Evolutionary conservation across 2,329 filamentous ascomycete species (phyloP), one percentile per base, ranked within the genome.

Genomic region (Pochonia chlamydosporia): DNA sequence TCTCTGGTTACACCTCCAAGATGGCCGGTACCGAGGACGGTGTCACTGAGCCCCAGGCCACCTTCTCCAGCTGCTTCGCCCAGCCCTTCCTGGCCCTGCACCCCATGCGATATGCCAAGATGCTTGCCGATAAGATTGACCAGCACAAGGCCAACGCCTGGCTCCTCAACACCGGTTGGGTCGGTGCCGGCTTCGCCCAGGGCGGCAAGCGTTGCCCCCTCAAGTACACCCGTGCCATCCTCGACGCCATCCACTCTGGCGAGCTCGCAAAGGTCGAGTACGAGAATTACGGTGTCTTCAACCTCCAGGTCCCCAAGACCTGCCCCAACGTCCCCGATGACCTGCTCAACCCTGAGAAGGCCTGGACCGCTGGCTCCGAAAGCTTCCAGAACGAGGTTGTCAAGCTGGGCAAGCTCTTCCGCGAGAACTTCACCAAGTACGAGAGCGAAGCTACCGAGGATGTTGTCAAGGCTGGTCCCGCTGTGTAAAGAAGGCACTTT

Each of bases 1-100:
- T 99, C 73, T 95, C 89, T 16, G 93, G 93, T 60, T 99, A 99
- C 81, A 99, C 93, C 55, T 97, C 92, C 66, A 99, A 99, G 85
- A 99, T 99, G 93, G 93, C 93, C 56, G 93, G 93, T 63, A 99
- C 93, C 28, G 93, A 99, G 75, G 89, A 96, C 56, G 93, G 93
- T 63, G 84, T 99, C 56, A 95, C 88, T 9, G 93, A 99, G 75
- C 93, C 93, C 55, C 89, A 97, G 74, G 93, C 93, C 21, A 99
- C 93, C 63, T 99, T 99, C 84, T 97, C 91, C 23, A 95, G 91
- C 45, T 99, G 93, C 83, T 99, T 99, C 73, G 93, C 93, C 48
- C 93, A 99, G 75, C 93, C 93, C 53, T 99, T 99, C 89, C 78
- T 99, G 62, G 93, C 93, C 36, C 85, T 99, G 49, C 93, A 99